phyloP scores from a whole-genome alignment of 2,329 filamentous ascomycete genomes.

The Penicillium sp. region DNA sequence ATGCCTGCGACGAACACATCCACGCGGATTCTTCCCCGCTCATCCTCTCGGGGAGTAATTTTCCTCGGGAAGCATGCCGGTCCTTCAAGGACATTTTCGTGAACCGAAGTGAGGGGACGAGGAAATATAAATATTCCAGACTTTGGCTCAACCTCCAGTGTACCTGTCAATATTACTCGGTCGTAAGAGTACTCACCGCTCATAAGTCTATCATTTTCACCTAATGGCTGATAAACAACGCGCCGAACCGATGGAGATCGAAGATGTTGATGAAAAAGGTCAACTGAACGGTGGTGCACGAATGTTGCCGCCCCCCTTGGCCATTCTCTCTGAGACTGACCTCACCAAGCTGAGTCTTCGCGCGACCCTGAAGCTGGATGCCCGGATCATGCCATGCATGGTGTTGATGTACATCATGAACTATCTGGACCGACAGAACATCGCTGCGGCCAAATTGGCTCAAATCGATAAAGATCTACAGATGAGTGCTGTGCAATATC shows the following conservation, averaged over 20 bases:
- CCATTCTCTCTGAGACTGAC: background rate
- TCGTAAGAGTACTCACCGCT: too few relatives aligned
- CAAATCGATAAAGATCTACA: background rate
- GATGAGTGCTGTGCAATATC: background rate
- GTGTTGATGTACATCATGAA: background rate
- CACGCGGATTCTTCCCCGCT: background rate
- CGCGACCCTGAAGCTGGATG: background rate
- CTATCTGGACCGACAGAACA: background rate
- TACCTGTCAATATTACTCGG: too few relatives aligned
- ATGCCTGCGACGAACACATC: background rate
- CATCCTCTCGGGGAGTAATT: background rate
- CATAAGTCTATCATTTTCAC: background rate
- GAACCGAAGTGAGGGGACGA: background rate
- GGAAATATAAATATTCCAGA: background rate
- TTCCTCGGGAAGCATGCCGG: background rate
- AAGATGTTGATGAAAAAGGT: background rate
- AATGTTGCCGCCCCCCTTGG: background rate
- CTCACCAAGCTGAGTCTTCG: background rate
- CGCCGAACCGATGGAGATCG: background rate
- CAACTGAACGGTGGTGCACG: background rate
- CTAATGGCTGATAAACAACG: background rate
- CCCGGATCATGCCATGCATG: background rate
- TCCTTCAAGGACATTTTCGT: background rate
- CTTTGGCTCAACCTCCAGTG: background rate
- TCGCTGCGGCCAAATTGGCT: background rate